Evolutionary conservation across 140 eudicot genomes (phyloP).

Genomic region (Flaveria floridana): DNA sequence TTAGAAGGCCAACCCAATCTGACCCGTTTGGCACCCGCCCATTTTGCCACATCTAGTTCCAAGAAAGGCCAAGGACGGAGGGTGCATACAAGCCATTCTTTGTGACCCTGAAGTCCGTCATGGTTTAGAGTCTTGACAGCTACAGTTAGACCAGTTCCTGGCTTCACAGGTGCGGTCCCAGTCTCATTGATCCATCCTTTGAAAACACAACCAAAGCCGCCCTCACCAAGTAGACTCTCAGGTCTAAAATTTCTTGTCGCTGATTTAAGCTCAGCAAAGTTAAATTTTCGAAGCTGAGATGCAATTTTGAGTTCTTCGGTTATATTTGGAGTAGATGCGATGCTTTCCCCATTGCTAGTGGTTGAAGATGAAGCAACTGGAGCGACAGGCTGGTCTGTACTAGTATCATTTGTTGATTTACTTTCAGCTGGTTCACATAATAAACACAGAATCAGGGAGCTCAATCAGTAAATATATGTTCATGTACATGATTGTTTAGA

Average conservation of each 20-base stretch:
- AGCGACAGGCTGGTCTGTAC: conserved; percentile 67
- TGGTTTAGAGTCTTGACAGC: conserved; percentile 92
- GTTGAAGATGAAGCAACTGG: conserved; percentile 65
- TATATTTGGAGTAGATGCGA: conserved; percentile 59
- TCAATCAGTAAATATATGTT: neutral
- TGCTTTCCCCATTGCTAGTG: conserved; percentile 64
- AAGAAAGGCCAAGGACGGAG: neutral
- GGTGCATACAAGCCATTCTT: conserved; percentile 79
- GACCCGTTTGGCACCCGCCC: neutral
- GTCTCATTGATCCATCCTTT: conserved; percentile 89
- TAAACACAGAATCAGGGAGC: conserved; percentile 22
- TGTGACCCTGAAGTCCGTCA: conserved; percentile 96
- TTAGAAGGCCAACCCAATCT: neutral
- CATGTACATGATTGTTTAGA: neutral
- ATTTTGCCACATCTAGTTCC: neutral
- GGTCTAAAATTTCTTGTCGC: conserved; percentile 94
- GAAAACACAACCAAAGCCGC: conserved; percentile 91
- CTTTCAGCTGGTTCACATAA: conserved; percentile 46
- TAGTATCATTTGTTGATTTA: conserved; percentile 51
- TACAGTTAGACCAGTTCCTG: conserved; percentile 85
- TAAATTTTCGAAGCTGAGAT: conserved; percentile 74
- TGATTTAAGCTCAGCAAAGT: conserved; percentile 63
- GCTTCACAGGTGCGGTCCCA: conserved; percentile 68
- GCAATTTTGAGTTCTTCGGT: conserved; percentile 73
- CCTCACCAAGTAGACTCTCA: conserved; percentile 92